Base-by-base conservation (phyloP, 805 yeast genomes). In the Maudiozyma turicensis region DNA sequence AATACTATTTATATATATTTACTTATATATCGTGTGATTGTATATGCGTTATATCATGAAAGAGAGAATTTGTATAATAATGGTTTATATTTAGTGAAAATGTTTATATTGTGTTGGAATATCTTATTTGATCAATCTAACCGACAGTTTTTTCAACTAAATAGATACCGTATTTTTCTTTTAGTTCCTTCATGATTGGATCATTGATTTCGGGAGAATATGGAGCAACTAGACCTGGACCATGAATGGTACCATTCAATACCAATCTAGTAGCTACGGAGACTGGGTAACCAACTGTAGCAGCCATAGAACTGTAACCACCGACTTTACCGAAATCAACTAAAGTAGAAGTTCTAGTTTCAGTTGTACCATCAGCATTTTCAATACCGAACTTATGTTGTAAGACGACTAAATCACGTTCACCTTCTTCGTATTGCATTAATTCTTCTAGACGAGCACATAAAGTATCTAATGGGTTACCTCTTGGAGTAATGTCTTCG, bases 381-480 rank as follows among this genome's bases (percentile, higher is more conserved):
- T 86, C 93, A 59, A 93, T 88, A 60, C 95, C 97, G 64, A 93
- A 93, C 77, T 90, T 91, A 80, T 93, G 99, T 77, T 93, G 99
- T 66, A 93, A 78, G 62, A 85, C 81, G 56, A 93, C 96, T 69
- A 91, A 74, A 70, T 93, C 99, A 70, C 96, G 85, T 78, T 93
- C 99, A 57, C 86, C 91, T 65, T 84, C 83, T 70, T 81, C 96
- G 71, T 86, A 90, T 76, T 91, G 97, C 96, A 93, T 87, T 76
- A 86, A 77, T 61, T 84, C 81, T 77, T 93, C 98, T 59, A 93
- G 79, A 56, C 96, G 86, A 49, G 98, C 96, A 75, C 99, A 93
- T 66, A 93, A 73, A 31, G 99, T 89, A 72, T 93, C 99, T 67
- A 93, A 77, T 57, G 97, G 88, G 72, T 87, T 93, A 57, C 89